Percentiles rank a stretch among this genome's conserved stretches.
Evolutionary conservation across 129 eudicot genomes (phyloP).

Genomic region (carrot (Daucus carota)): DH1_v3.0 NC_030389.2:33421001-33421500

Average conservation of each 20-base stretch:
- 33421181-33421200: slow-evolving; percentile 89
- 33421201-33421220: slow-evolving; percentile 3
- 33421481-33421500: slow-evolving; percentile 44
- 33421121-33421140: slow-evolving; percentile 93
- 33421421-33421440: neutral
- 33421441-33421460: slow-evolving; percentile 33
- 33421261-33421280: slow-evolving; percentile 30
- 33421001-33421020: neutral
- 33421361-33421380: slow-evolving; percentile 24
- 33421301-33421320: slow-evolving; percentile 58
- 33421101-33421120: slow-evolving; percentile 90
- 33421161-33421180: slow-evolving; percentile 48
- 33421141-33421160: slow-evolving; percentile 89
- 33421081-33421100: slow-evolving; percentile 83
- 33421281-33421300: slow-evolving; percentile 57
- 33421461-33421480: slow-evolving; percentile 36
- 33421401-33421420: neutral
- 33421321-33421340: slow-evolving; percentile 78
- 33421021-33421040: neutral
- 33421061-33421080: slow-evolving; percentile 88
- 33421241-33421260: neutral
- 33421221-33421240: neutral
- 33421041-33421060: neutral
- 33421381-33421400: neutral
- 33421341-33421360: slow-evolving; percentile 90